These are phyloP conservation scores for Lachancea thermotolerans DNA, from an alignment of 805 yeast species.

Conservation along the genomic window DNA sequence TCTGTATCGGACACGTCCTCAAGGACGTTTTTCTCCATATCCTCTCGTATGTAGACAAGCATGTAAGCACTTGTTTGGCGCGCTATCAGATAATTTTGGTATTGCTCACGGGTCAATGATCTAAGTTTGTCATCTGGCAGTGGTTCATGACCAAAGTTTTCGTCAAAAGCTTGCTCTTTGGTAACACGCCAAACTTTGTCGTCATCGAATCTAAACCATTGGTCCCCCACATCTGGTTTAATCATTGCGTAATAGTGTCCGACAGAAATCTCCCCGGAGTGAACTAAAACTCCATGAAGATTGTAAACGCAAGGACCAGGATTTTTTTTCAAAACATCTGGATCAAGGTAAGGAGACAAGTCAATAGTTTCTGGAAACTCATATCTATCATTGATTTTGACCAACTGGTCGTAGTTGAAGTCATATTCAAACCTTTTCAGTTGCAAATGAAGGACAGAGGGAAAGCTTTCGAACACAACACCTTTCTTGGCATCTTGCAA, in stretches of 20 bases:
- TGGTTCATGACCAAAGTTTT: constrained; percentile 80
- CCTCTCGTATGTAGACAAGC: constrained; percentile 83
- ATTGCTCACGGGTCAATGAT: constrained; percentile 50
- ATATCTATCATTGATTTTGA: constrained; percentile 85
- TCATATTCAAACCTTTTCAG: constrained; percentile 92
- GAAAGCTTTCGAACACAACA: constrained; percentile 83
- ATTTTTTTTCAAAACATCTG: constrained; percentile 31
- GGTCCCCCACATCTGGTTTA: constrained; percentile 60
- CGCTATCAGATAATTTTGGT: constrained; percentile 56
- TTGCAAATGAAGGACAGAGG: constrained; percentile 89
- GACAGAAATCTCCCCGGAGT: constrained; percentile 89
- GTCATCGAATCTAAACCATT: constrained; percentile 93
- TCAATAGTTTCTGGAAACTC: constrained; percentile 84
- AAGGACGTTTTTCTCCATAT: constrained; percentile 49
- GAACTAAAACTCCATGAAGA: constrained; percentile 91
- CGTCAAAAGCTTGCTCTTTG: constrained; percentile 77
- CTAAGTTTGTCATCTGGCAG: constrained; percentile 42
- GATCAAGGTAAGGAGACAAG: constrained; percentile 69
- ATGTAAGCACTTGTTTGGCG: constrained; percentile 94
- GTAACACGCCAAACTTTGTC: constrained; percentile 90
- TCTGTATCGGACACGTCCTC: constrained; percentile 48
- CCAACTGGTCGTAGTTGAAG: constrained; percentile 78
- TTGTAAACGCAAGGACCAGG: constrained; percentile 44
- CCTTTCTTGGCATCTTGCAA: constrained; percentile 96
- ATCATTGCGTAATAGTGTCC: constrained; percentile 97